Evolutionary conservation across 2,329 filamentous ascomycete species (phyloP), one percentile per base, ranked within the genome.

Genomic region (Cladophialophora exuberans): DNA sequence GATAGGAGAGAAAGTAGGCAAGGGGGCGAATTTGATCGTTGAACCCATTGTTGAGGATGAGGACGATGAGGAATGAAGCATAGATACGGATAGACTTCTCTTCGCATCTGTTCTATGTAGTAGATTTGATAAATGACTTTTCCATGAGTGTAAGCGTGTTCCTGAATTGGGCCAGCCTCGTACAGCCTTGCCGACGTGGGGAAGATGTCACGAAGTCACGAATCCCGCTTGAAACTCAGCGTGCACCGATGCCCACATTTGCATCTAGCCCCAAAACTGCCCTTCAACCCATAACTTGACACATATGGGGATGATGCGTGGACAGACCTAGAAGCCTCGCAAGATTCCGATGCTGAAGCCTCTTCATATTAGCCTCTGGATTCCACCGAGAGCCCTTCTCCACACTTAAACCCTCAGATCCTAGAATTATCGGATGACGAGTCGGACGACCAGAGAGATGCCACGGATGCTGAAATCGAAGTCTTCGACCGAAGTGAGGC

Each of bases 11-110:
- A 83, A 83, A 60, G 87, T 99, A 67, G 93, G 93, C 1, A 81
- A 85, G 60, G 94, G 90, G 57, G 92, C 88, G 2, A 97, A 95
- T 70, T 75, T 99, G 54, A 89, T 97, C 62, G 92, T 97, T 10
- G 94, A 99, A 74, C 80, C 81, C 54, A 75, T 81, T 33, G 71
- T 73, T 20, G 76, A 81, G 3, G 78, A 84, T 22, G 82, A 83
- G 11, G 78, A 80, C 0, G 78, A 80, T 17, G 35, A 28, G 28
- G 28, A 31, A 7, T 31, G 28, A 31, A 13, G 6, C 13, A 13
- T 6, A 31, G 6, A 7, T 31, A 6, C 28, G 28, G 28, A 39
- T 39, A 39, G 35, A 39, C 35, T 39, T n/a, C n/a, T n/a, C n/a
- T n/a, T n/a, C n/a, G n/a, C n/a, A 20, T 18, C 1, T 18, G n/a